Base-by-base conservation (phyloP, 306 rosid genomes). In the Carpinus viminea region DNA sequence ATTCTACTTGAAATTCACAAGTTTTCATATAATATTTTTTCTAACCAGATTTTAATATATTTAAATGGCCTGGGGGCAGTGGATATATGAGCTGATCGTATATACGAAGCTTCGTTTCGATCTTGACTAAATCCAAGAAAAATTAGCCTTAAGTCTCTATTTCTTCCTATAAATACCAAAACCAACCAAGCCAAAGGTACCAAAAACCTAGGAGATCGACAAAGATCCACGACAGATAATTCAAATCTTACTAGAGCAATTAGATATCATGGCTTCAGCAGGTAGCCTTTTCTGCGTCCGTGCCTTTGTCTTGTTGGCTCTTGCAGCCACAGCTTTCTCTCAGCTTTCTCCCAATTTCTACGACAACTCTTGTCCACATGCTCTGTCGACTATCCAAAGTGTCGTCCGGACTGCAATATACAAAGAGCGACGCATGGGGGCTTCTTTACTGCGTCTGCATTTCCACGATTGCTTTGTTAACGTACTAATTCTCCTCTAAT, bases 381-480 rank as follows among this genome's bases (percentile, higher is more conserved):
- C 82, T 76, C 68, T 81, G 74, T 76, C 31, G 10, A 79, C 86
- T 53, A 84, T 87, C 28, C 21, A 46, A 76, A 31, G 51, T 7
- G 83, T 74, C 0, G 88, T 87, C 7, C 21, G 70, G 45, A 75
- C 51, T 15, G 86, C 88, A 0, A 81, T 87, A 2, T 20, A 34
- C 41, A 77, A 55, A 64, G 90, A 87, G 72, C 24, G 26, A 0
- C 88, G 90, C 28, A 79, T 84, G 83, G 90, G 83, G 0, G 90
- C 85, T 31, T 87, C 90, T 11, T 45, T 87, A 38, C 81, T 87
- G 8, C 88, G 88, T 4, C 34, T 87, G 74, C 86, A 84, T 73
- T 87, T 87, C 68, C 90, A 87, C 68, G 90, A 87, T 45, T 87
- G 90, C 31, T 87, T 87, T 75, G 88, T 87, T 48, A 83, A 86